Base-by-base conservation (phyloP, 2,329 filamentous ascomycete species). In the Colletotrichum horii region DNA sequence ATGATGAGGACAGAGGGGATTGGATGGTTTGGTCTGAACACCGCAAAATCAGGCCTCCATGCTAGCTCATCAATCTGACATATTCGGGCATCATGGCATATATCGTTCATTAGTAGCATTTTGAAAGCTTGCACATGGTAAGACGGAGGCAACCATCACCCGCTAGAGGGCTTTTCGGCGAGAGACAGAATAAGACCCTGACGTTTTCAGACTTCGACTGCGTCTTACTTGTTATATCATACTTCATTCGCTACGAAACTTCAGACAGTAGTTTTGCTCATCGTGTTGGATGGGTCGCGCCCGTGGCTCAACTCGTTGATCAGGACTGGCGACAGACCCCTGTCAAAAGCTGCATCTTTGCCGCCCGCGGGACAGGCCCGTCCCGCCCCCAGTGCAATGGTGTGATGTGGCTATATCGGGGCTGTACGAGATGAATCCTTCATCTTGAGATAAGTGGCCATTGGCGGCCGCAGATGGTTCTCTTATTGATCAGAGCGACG, bases 21-120 rank as follows among this genome's bases (percentile, higher is more conserved):
- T 30, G 56, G 16, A 32, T 75, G 12, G 48, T 75, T 6, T 75
- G 72, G 72, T 75, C 72, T 5, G 72, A 75, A n/a, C 66, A 75
- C 19, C 72, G 68, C 22, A 62, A 24, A 26, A 61, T 26, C 7
- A 58, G 19, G 16, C 61, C 67, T 22, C 72, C 72, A 5, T n/a
- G 38, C 38, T 43, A 43, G 16, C 4, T 32, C 3, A 5, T 12
- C 1, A 32, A 12, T 12, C 9, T 12, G 30, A 32, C 4, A 12
- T 5, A 32, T 32, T 32, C 11, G 30, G 30, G 3, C 3, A 32
- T 0, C 4, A 32, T 12, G 11, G 11, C 11, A 32, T 5, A 4
- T 5, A 12, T 32, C 9, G 30, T 32, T 32, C 30, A 12, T 12
- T 32, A 32, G 11, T 12, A 32, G 11, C 30, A 32, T 32, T 32